Conservation (phyloP, 2,329 filamentous ascomycete genomes). For the Sarocladiaceae sp. region DNA sequence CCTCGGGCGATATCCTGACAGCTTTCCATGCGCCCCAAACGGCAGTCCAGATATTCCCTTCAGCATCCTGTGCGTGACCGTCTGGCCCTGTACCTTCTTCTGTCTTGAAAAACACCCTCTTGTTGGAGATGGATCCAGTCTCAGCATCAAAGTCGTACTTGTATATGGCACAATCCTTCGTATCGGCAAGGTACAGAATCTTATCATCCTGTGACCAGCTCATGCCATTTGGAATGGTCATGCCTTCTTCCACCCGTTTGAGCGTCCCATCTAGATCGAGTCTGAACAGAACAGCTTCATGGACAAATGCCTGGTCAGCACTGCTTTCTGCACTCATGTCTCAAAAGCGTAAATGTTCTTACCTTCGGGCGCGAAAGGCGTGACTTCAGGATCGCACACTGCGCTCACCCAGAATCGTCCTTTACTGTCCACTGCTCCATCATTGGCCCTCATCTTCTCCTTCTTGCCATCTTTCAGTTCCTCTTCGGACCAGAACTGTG, state of each 20-base stretch:
- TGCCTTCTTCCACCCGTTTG: conserved; percentile 10
- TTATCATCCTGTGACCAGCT: conserved; percentile 16
- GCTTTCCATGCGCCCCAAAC: conserved; percentile 16
- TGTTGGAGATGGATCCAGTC: conserved; percentile 11
- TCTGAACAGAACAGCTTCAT: conserved; percentile 13
- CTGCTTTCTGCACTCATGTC: background rate
- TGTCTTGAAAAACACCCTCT: conserved; percentile 12
- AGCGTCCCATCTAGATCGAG: conserved; percentile 13
- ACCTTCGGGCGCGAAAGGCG: conserved; percentile 12
- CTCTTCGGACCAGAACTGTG: conserved; percentile 13
- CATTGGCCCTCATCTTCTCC: conserved; percentile 15
- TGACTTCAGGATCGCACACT: conserved; percentile 14
- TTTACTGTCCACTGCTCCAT: conserved; percentile 15
- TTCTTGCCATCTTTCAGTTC: conserved; percentile 12
- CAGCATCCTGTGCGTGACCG: conserved; percentile 14
- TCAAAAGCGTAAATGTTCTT: background rate
- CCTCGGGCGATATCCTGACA: conserved; percentile 13
- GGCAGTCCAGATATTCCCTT: conserved; percentile 16
- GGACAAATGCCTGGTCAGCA: no score
- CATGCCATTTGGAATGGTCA: conserved; percentile 16
- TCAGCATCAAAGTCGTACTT: conserved; percentile 13
- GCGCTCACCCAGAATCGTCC: conserved; percentile 16
- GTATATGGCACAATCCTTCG: conserved; percentile 11
- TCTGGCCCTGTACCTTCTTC: conserved; percentile 16
- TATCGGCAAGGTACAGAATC: conserved; percentile 15